Conservation (phyloP, 495 filamentous ascomycete genomes). For the Hypoxylon crocopeplum region DNA sequence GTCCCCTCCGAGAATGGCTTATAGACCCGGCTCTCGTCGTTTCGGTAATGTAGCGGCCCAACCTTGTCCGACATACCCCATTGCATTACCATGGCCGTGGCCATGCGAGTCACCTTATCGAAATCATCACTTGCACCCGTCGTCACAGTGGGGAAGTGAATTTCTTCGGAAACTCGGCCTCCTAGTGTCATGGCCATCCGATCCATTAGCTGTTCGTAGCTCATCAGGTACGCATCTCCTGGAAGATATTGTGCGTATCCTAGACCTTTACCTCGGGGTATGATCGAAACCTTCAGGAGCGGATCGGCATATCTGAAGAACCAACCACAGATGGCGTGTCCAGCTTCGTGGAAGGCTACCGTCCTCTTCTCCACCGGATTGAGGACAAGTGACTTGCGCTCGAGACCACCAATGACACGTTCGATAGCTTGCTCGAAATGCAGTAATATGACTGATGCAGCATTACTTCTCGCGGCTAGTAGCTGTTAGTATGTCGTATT, state of each 20-base stretch:
- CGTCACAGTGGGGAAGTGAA: slow-evolving; percentile 96
- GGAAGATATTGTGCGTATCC: slow-evolving; percentile 99
- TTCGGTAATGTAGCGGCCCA: slow-evolving; percentile 87
- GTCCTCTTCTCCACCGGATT: slow-evolving; percentile 91
- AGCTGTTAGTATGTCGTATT: slow-evolving; percentile 43
- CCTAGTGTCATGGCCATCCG: slow-evolving; percentile 99
- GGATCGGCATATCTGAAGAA: slow-evolving; percentile 96
- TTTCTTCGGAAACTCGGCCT: slow-evolving; percentile 90
- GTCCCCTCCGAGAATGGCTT: slow-evolving; percentile 97
- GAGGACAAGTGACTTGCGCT: slow-evolving; percentile 94
- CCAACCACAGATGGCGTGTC: slow-evolving; percentile 98
- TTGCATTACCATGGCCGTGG: slow-evolving; percentile 94
- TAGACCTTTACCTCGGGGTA: slow-evolving; percentile 90
- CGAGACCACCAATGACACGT: slow-evolving; percentile 92
- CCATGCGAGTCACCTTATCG: slow-evolving; percentile 97
- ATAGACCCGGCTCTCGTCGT: slow-evolving; percentile 76
- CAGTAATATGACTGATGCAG: slow-evolving; percentile 76
- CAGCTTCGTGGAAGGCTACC: slow-evolving; percentile 97
- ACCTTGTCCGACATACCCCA: slow-evolving; percentile 97
- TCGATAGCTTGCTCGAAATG: slow-evolving; percentile 99
- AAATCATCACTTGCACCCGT: slow-evolving; percentile 95
- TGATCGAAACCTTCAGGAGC: slow-evolving; percentile 97
- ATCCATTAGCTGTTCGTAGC: slow-evolving; percentile 94
- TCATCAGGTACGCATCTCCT: slow-evolving; percentile 93
- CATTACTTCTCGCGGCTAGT: slow-evolving; percentile 81